phyloP scores from a whole-genome alignment of 805 yeast species.

The Metschnikowia sp. region DNA sequence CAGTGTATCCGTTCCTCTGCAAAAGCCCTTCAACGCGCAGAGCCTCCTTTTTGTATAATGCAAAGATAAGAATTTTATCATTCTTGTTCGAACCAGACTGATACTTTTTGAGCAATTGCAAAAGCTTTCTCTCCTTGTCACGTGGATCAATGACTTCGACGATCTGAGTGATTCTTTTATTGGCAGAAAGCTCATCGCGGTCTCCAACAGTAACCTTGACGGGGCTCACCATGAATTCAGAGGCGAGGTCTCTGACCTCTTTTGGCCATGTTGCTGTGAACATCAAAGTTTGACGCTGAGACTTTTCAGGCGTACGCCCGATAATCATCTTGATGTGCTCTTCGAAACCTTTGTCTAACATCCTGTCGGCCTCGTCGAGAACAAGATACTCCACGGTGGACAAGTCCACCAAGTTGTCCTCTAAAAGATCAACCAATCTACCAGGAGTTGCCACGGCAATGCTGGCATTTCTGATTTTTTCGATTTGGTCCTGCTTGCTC shows the following conservation, averaged over 20 bases:
- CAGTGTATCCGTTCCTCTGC: conserved; percentile 66
- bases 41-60: conserved; percentile 96
- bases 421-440: conserved; percentile 82
- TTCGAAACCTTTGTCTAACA: conserved; percentile 98
- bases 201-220: conserved; percentile 91
- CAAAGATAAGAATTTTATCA: conserved; percentile 88
- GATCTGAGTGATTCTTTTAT: conserved; percentile 86
- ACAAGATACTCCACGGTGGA: conserved; percentile 71
- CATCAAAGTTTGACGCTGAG: conserved; percentile 86
- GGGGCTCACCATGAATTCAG: conserved; percentile 78
- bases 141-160: conserved; percentile 84
- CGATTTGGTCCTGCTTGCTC: conserved; percentile 87
- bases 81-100: conserved; percentile 60
- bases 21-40: conserved; percentile 79
- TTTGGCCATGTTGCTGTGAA: conserved; percentile 99
- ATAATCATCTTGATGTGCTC: conserved; percentile 89
- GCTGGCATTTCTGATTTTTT: conserved; percentile 59
- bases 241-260: conserved; percentile 90
- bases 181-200: conserved; percentile 90
- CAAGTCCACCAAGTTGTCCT: conserved; percentile 80
- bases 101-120: conserved; percentile 71
- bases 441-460: conserved; percentile 99
- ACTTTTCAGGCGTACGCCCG: conserved; percentile 46
- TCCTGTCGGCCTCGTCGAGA: conserved; percentile 97
- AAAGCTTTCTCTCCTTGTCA: conserved; percentile 72